Percentiles rank a stretch among this genome's conserved stretches.
phyloP scores from a whole-genome alignment of 2,329 filamentous ascomycete species.

The Acrodontium crateriforme region DNA sequence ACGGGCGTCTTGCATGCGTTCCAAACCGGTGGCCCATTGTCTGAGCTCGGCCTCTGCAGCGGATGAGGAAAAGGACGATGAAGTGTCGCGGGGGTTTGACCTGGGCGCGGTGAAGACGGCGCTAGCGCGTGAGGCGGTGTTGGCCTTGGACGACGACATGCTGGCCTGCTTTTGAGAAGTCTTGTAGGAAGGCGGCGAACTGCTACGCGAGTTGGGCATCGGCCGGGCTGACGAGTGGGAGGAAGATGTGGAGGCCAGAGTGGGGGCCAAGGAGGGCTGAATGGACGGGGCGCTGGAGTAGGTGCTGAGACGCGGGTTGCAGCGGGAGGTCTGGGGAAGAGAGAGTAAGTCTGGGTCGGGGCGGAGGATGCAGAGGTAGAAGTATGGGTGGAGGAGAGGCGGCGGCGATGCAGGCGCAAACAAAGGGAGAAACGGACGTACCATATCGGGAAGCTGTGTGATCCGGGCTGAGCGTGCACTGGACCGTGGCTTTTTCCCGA shows the following conservation, averaged over 20 bases:
- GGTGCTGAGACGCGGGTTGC: slow-evolving; percentile 33
- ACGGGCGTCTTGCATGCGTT: slow-evolving; percentile 81
- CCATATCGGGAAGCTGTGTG: too few relatives aligned
- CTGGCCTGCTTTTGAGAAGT: slow-evolving; percentile 9
- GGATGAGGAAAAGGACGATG: too few relatives aligned
- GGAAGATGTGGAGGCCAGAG: slow-evolving; percentile 17
- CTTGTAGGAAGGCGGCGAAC: slow-evolving; percentile 4
- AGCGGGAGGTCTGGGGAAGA: slow-evolving; percentile 18
- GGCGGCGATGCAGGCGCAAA: too few relatives aligned
- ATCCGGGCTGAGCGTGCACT: too few relatives aligned
- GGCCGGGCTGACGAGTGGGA: slow-evolving; percentile 14
- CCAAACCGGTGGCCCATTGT: slow-evolving; percentile 65
- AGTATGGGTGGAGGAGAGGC: too few relatives aligned
- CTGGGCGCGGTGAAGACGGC: slow-evolving; percentile 14
- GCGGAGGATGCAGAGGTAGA: too few relatives aligned
- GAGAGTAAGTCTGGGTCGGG: too few relatives aligned
- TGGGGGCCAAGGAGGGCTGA: slow-evolving; percentile 36
- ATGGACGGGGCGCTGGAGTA: slow-evolving; percentile 38
- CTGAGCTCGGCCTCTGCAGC: slow-evolving; percentile 54
- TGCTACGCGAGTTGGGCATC: slow-evolving; percentile 6
- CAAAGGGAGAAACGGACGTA: too few relatives aligned
- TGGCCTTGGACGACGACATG: slow-evolving; percentile 7
- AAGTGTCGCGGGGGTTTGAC: slow-evolving; percentile 37
- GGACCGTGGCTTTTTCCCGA: too few relatives aligned
- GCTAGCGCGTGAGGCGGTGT: slow-evolving; percentile 10